Conservation (phyloP, 305 asterid genomes). For the Solanum hybrid region DNA sequence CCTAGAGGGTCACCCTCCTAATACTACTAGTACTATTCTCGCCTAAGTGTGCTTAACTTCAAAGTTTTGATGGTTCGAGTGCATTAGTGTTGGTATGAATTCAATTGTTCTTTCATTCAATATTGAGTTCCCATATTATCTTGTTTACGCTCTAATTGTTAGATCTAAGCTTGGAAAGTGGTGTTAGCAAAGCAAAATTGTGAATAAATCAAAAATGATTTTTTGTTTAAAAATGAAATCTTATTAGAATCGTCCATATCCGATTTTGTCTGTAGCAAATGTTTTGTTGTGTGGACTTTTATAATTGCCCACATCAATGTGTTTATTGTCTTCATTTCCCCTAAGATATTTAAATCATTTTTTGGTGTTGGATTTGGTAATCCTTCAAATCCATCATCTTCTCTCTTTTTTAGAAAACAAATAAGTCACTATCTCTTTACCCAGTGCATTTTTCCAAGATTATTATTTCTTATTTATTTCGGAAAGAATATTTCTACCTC, state of each 20-base stretch:
- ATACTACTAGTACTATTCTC: neutral
- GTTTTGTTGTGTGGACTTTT: neutral
- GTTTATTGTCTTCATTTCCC: neutral
- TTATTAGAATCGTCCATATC: neutral
- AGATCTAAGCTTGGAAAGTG: neutral
- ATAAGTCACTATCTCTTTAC: neutral
- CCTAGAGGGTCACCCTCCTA: neutral
- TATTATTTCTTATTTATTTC: neutral
- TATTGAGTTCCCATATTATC: neutral
- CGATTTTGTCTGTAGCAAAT: neutral
- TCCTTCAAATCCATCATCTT: neutral
- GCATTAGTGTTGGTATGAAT: neutral
- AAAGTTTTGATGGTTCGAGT: neutral
- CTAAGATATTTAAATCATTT: neutral
- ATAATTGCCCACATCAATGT: neutral
- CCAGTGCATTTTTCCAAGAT: neutral
- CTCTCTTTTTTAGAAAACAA: neutral
- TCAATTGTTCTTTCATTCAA: neutral
- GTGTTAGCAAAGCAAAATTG: neutral
- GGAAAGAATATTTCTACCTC: neutral
- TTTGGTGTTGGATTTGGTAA: neutral
- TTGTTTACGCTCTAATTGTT: neutral
- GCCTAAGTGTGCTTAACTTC: neutral
- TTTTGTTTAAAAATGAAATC: neutral
- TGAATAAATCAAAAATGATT: neutral